These are phyloP conservation scores for Pseudohalonectria lignicola DNA, from an alignment of 2,329 filamentous ascomycete species.

Conservation along the genomic window DNA sequence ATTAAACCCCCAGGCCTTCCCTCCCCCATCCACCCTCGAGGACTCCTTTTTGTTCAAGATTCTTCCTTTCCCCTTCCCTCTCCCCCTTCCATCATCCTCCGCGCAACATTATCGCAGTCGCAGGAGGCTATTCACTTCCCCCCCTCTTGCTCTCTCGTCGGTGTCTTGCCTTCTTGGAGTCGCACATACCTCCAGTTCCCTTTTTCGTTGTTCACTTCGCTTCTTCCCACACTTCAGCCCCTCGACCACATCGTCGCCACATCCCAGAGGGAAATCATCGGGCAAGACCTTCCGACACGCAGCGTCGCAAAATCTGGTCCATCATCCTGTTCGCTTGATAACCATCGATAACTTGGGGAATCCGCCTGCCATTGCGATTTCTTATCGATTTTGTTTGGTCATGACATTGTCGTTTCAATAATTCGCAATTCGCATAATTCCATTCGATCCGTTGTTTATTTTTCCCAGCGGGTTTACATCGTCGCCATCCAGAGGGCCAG, in stretches of 20 bases:
- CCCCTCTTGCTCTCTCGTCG: not conserved
- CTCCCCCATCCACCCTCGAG: conserved; percentile 23
- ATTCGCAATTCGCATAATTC: conserved; percentile 28
- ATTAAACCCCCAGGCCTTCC: conserved; percentile 27
- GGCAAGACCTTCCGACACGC: conserved; percentile 23
- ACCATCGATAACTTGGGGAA: conserved; percentile 17
- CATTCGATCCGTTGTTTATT: conserved; percentile 23
- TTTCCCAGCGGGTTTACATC: conserved; percentile 9
- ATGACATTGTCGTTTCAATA: conserved; percentile 25
- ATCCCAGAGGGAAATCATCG: conserved; percentile 23
- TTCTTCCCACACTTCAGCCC: too few species aligned
- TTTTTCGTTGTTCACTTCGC: not conserved
- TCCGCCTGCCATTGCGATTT: conserved; percentile 15
- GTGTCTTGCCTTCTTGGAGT: conserved; percentile 1
- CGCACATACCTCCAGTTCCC: not conserved
- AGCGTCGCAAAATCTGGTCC: conserved; percentile 21
- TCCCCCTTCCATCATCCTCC: conserved; percentile 9
- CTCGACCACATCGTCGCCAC: conserved; percentile 9
- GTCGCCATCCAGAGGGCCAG: conserved; percentile 2
- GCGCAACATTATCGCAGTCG: too few species aligned
- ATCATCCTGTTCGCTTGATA: conserved; percentile 16
- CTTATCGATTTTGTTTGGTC: too few species aligned
- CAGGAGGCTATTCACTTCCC: not conserved
- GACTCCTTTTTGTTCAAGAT: conserved; percentile 27
- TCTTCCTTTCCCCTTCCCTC: conserved; percentile 23